phyloP scores from a whole-genome alignment of 2,329 filamentous ascomycete species.

The Beauveria bassiana region DNA sequence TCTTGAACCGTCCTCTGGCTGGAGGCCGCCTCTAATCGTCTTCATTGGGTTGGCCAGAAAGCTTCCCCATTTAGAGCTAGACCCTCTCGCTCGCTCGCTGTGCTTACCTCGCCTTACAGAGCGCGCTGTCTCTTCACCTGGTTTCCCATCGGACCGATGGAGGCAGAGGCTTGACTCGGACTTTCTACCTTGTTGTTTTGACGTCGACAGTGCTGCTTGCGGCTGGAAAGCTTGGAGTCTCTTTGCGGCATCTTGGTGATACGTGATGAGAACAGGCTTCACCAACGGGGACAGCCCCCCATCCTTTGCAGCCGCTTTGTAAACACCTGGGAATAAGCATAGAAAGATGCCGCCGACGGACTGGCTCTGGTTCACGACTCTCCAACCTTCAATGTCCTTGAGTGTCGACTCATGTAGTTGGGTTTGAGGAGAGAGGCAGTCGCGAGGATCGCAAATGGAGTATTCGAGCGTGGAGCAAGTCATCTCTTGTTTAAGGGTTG shows the following conservation, averaged over 20 bases:
- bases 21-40: not conserved
- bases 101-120: not conserved
- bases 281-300: not conserved
- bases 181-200: not conserved
- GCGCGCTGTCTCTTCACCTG: not conserved
- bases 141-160: not conserved
- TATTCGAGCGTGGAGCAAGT: not conserved
- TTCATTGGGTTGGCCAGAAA: not conserved
- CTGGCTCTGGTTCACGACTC: not conserved
- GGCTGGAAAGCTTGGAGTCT: not conserved
- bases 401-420: not conserved
- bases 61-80: not conserved
- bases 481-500: slow-evolving; percentile 1
- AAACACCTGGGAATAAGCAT: not conserved
- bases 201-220: not conserved
- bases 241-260: not conserved
- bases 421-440: not conserved
- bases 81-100: not conserved
- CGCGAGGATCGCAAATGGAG: not conserved
- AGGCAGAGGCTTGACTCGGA: not conserved
- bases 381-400: not conserved
- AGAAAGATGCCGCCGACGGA: slow-evolving; percentile 1
- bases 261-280: not conserved
- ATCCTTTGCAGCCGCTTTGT: not conserved
- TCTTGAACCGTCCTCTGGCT: not conserved